Evolutionary conservation across 495 filamentous ascomycete genomes (phyloP).

Genomic region (Hyaloscypha finlandica): DNA sequence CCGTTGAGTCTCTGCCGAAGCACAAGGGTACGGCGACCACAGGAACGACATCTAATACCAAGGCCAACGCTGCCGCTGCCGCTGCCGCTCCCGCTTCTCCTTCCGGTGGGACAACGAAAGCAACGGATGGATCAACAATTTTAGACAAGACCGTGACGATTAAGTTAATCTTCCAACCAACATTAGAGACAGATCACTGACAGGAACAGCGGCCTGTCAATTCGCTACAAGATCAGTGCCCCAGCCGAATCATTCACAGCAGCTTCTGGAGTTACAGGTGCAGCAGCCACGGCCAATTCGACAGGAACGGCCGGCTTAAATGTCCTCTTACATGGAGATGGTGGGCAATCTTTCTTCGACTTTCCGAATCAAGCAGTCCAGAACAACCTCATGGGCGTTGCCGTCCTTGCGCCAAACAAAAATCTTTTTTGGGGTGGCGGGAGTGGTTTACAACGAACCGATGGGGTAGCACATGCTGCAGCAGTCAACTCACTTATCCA

Average conservation of each 20-base stretch:
- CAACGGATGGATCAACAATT: constrained; percentile 50
- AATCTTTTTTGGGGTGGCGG: constrained; percentile 55
- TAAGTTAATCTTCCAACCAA: constrained; percentile 38
- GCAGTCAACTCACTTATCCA: constrained; percentile 46
- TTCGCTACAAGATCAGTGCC: constrained; percentile 49
- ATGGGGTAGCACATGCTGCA: constrained; percentile 51
- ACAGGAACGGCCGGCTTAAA: constrained; percentile 44
- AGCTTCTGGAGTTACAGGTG: constrained; percentile 42
- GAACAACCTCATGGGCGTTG: constrained; percentile 47
- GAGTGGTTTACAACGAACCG: constrained; percentile 45
- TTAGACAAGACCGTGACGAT: constrained; percentile 48
- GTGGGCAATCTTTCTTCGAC: constrained; percentile 58
- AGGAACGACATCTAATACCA: neutral
- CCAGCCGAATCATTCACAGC: constrained; percentile 48
- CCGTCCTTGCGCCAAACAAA: constrained; percentile 48
- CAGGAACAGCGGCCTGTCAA: constrained; percentile 39
- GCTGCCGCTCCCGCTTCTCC: constrained; percentile 5
- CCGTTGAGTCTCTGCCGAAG: constrained; percentile 24
- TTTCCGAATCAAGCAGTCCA: constrained; percentile 55
- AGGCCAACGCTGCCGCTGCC: neutral
- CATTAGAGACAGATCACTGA: constrained; percentile 11
- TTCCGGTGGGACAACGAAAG: constrained; percentile 22
- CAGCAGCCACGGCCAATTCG: constrained; percentile 30
- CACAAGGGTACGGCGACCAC: neutral
- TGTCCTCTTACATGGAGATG: constrained; percentile 54